These are phyloP conservation scores for Cicer bijugum DNA, from an alignment of 306 rosid genomes.

Conservation along the genomic window DNA sequence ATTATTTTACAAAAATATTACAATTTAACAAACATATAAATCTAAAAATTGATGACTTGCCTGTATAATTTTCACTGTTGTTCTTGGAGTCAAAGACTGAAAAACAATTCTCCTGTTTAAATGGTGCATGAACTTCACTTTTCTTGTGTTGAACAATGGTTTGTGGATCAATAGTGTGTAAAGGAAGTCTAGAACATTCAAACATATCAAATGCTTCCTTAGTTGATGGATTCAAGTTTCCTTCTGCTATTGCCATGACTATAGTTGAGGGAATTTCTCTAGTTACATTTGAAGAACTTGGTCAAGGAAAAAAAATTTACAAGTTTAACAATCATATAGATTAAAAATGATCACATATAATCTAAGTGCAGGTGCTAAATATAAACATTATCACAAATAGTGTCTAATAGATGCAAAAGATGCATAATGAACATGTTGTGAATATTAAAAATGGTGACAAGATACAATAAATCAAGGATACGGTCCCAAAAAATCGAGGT, in stretches of 20 bases:
- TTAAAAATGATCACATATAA: conserved; percentile 4
- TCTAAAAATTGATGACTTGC: conserved; percentile 50
- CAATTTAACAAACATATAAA: neutral
- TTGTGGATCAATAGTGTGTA: conserved; percentile 43
- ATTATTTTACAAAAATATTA: neutral
- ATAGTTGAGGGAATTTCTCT: conserved; percentile 78
- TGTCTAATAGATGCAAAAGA: neutral
- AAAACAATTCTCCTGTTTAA: conserved; percentile 55
- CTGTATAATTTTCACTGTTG: conserved; percentile 53
- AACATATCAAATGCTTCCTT: conserved; percentile 71
- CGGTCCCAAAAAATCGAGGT: conserved; percentile 89
- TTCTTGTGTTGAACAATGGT: conserved; percentile 43
- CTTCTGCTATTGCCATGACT: conserved; percentile 85
- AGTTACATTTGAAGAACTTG: conserved; percentile 38
- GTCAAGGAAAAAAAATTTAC: conserved; percentile 53
- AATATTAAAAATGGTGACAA: neutral
- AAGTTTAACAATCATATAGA: conserved; percentile 18
- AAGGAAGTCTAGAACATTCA: conserved; percentile 45
- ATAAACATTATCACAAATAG: conserved; percentile 26
- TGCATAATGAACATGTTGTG: neutral
- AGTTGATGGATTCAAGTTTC: conserved; percentile 77
- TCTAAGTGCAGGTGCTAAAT: conserved; percentile 27
- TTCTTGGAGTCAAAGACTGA: conserved; percentile 53
- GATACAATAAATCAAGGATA: conserved; percentile 58
- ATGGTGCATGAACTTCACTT: conserved; percentile 46